Base-by-base conservation (phyloP, 805 yeast species). In the Saturnispora galanensis region DNA sequence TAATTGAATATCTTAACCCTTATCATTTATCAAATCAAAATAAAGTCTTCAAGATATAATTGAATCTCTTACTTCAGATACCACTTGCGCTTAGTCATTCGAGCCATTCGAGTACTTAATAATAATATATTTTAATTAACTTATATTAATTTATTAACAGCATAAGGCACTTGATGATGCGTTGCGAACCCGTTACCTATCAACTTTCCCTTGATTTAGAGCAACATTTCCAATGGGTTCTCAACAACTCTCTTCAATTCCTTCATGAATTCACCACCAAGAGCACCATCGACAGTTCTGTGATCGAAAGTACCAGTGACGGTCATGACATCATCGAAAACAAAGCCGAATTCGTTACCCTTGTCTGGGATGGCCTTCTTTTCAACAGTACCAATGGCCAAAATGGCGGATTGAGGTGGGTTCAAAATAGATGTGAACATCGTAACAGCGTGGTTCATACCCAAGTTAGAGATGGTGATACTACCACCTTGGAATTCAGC, bases 401-500 rank as follows among this genome's bases (percentile, higher is more conserved):
- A 69, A 59, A 93, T 93, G 41, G 96, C 81, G 42, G 89, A 75
- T 70, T 90, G 98, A 44, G 99, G 99, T 51, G 96, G 97, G 77
- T 93, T 93, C 66, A 93, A 81, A 68, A 93, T 93, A 32, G 98
- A 90, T 29, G 98, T 90, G 79, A 93, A 93, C 63, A 83, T 60
- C 52, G 79, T 74, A 39, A 90, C 97, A 45, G 98, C 97, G 47
- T 71, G 77, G 79, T 93, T 93, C 98, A 93, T 93, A 64, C 99
- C 99, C 75, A 93, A 74, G 82, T 93, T 93, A 54, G 97, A 93
- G 62, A 93, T 90, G 65, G 97, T 88, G 67, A 93, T 86, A 56
- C 98, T 89, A 63, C 99, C 99, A 59, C 99, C 99, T 76, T 87
- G 96, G 81, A 84, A 93, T 72, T 93, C 98, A 67, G 87, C 95